Evolutionary conservation across 345 rosid genomes (phyloP), one percentile per base, ranked within the genome.

Genomic region (Turnera subulata): DNA sequence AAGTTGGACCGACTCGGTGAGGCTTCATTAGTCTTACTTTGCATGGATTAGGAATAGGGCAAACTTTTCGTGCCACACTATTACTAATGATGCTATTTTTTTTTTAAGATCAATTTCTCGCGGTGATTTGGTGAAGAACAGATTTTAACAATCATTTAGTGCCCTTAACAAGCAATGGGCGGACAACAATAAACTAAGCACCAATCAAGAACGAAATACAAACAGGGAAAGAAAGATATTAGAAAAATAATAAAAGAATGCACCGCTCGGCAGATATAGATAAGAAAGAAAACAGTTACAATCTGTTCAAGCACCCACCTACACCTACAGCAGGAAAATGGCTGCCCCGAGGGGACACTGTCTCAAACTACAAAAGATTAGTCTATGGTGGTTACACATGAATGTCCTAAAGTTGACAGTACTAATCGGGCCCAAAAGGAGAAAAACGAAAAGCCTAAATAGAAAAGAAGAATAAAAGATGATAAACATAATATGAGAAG

Each of bases 171-270:
- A n/a, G n/a, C n/a, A n/a, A n/a, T n/a, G n/a, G n/a, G n/a, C n/a
- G n/a, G n/a, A n/a, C n/a, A n/a, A n/a, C 13, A 47, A 19, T 17
- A 9, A 11, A 13, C 20, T 19, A 52, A 25, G 21, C 55, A 52
- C 9, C 39, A 26, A 26, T 32, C 6, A 33, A 32, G 8, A 10
- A 0, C 11, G 1, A 15, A 6, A 44, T 7, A 5, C 25, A 24
- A 54, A 11, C 18, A n/a, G n/a, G 20, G 18, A n/a, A 49, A 2
- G 18, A n/a, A 49, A 2, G 13, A 39, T 9, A 12, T 6, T 20
- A 6, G 52, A 59, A 21, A 70, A 67, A 76, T 72, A 37, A 82
- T 72, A 37, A 82, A 80, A 70, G 80, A 82, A 82, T 80, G 66
- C 79, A 73, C 75, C 74, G 64, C 76, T 76, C 58, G 50, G 59